Evolutionary conservation across 2,329 filamentous ascomycete species (phyloP).

Genomic region (Fusarium sp.): DNA sequence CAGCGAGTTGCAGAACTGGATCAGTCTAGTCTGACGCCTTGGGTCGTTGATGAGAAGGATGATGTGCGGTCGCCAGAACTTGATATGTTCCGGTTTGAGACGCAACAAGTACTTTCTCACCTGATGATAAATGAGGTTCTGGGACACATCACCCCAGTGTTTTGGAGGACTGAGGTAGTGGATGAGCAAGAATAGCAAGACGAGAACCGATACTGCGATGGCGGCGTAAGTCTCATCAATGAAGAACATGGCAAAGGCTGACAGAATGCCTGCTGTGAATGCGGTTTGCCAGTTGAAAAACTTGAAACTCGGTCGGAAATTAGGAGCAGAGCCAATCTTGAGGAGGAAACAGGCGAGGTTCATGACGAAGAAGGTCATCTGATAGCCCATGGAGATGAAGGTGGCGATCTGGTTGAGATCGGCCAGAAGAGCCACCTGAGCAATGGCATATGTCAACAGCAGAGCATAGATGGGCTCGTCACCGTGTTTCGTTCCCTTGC

Average conservation of each 20-base stretch:
- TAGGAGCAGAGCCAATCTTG: slow-evolving; percentile 88
- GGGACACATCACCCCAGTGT: slow-evolving; percentile 90
- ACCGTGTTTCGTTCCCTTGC: slow-evolving; percentile 75
- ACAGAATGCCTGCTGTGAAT: slow-evolving; percentile 78
- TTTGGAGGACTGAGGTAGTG: slow-evolving; percentile 89
- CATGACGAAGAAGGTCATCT: slow-evolving; percentile 93
- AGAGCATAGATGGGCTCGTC: slow-evolving; percentile 85
- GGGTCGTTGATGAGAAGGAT: slow-evolving; percentile 86
- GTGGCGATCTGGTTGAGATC: slow-evolving; percentile 91
- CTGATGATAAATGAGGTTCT: slow-evolving; percentile 87
- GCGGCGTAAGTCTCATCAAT: slow-evolving; percentile 85
- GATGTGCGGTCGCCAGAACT: slow-evolving; percentile 93
- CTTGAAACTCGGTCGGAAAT: slow-evolving; percentile 88
- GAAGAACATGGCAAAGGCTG: slow-evolving; percentile 88
- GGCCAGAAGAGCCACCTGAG: slow-evolving; percentile 83
- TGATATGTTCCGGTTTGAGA: slow-evolving; percentile 89
- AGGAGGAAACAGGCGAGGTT: slow-evolving; percentile 89
- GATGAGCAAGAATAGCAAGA: slow-evolving; percentile 85
- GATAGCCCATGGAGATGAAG: slow-evolving; percentile 90
- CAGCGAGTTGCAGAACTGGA: slow-evolving; percentile 91
- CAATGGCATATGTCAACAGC: slow-evolving; percentile 78
- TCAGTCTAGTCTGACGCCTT: slow-evolving; percentile 82
- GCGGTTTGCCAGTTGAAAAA: slow-evolving; percentile 92
- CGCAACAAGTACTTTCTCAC: slow-evolving; percentile 88
- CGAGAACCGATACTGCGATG: slow-evolving; percentile 77